Base-by-base conservation (phyloP, 805 yeast species). In the Yarrowia sp. region DNA sequence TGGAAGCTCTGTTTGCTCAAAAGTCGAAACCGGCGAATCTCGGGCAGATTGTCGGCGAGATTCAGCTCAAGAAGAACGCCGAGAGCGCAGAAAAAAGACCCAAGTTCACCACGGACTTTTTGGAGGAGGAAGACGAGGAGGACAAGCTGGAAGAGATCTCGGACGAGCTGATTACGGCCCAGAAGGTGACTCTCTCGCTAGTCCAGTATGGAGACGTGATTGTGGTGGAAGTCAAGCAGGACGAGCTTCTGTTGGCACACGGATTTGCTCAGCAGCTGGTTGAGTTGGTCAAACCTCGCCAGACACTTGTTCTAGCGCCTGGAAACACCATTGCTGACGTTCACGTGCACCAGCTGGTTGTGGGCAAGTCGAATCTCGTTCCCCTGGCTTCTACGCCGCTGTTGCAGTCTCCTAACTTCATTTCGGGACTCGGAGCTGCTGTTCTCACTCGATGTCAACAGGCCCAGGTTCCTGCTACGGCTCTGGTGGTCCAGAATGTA, bases 391-490 rank as follows among this genome's bases (percentile, higher is more conserved):
- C 44, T 11, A 22, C 30, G 11, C 46, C 61, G 2, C 33, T 54
- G 10, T 24, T 54, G 4, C 61, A 54, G 46, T 54, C 61, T 5
- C 61, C 61, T 9, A 70, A 68, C 26, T 48, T 69, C 24, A 65
- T 74, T 12, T 71, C 73, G 9, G 78, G 78, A 3, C 69, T 69
- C 0, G 67, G 70, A 14, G 78, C 78, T 0, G 71, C 75, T n/a
- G 46, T 72, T 16, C 44, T 75, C 33, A 64, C 74, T 19, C 67
- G 69, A 8, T 71, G 73, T 16, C 70, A 72, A 61, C 67, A 64
- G 38, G 46, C 36, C 17, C 52, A 52, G 5, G 56, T 70, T 14
- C 68, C 72, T 11, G 71, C 71, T 2, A 41, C 66, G 7, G 76
- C 71, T 21, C 59, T 75, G 32, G 66, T 73, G 1, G 72, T 74